A percentile compares a stretch with the other conserved stretches of the same genome.
phyloP scores from a whole-genome alignment of 176 grass and related monocot genomes.

The Coix lacrymajobi region DNA sequence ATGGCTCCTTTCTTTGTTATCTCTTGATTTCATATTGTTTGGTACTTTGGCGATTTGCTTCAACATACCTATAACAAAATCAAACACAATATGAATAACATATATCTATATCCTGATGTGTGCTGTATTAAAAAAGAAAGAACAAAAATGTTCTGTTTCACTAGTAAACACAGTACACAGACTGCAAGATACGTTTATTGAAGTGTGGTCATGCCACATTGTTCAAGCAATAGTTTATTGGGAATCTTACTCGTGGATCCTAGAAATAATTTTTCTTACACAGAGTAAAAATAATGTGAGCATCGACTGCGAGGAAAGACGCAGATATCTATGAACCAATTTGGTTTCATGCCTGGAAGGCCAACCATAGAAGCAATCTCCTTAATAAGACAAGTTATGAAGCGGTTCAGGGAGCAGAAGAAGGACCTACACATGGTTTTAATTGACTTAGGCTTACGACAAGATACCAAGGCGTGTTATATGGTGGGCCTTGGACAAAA shows the following conservation, averaged over 20 bases:
- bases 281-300: too few relatives aligned
- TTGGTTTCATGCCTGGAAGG: too few relatives aligned
- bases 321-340: too few relatives aligned
- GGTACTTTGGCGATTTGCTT: conserved; percentile 26
- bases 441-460: too few relatives aligned
- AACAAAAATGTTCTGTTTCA: not conserved
- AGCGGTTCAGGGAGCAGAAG: too few relatives aligned
- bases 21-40: conserved; percentile 13
- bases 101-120: not conserved
- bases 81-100: not conserved
- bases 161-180: not conserved
- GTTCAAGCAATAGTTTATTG: not conserved
- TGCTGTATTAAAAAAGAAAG: not conserved
- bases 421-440: too few relatives aligned
- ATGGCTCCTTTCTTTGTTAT: not conserved
- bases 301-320: too few relatives aligned
- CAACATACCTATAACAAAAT: conserved; percentile 16
- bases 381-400: too few relatives aligned
- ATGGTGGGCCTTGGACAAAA: too few relatives aligned
- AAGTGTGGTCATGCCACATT: not conserved
- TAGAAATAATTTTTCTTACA: not conserved
- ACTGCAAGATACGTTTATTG: not conserved
- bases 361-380: too few relatives aligned
- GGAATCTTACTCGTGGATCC: not conserved
- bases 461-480: too few relatives aligned